A percentile compares a stretch with the other conserved stretches of the same genome.
These are phyloP conservation scores for Clonostachys solani DNA, from an alignment of 2,329 filamentous ascomycete species.

Conservation along the genomic window DNA sequence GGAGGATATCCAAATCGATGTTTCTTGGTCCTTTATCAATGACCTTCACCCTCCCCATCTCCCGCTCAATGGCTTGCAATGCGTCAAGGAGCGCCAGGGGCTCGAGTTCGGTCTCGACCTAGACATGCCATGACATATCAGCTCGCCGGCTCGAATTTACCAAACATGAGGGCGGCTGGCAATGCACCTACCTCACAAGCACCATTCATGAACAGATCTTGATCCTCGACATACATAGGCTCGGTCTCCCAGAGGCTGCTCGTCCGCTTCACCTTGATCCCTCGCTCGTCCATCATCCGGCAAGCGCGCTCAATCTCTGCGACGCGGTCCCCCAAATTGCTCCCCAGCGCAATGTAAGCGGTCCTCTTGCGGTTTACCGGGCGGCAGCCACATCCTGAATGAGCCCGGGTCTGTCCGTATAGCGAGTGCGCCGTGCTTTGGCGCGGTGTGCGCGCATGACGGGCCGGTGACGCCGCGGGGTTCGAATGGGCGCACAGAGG, in stretches of 20 bases:
- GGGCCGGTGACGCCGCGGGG: no score
- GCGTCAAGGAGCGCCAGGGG: conserved; percentile 74
- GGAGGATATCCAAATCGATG: conserved; percentile 88
- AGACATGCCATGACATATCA: neutral
- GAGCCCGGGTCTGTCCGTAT: neutral
- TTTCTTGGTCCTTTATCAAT: conserved; percentile 93
- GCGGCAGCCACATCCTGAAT: neutral
- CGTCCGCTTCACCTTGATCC: conserved; percentile 72
- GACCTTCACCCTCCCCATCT: conserved; percentile 74
- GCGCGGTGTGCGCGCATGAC: no score
- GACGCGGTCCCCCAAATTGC: conserved; percentile 85
- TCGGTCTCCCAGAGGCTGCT: conserved; percentile 92
- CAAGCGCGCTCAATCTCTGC: conserved; percentile 83
- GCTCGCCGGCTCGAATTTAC: neutral
- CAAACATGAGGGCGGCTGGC: conserved; percentile 21
- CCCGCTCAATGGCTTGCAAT: conserved; percentile 79
- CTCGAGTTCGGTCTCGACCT: conserved; percentile 77
- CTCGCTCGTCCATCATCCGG: conserved; percentile 66
- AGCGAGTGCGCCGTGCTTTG: no score
- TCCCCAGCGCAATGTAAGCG: conserved; percentile 85
- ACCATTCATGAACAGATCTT: conserved; percentile 86
- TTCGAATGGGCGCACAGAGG: no score
- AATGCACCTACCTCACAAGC: conserved; percentile 68
- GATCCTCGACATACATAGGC: conserved; percentile 93
- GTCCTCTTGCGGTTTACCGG: conserved; percentile 19